Evolutionary conservation across 2,329 filamentous ascomycete genomes (phyloP).

Genomic region (Endoconidiophora polonica): DNA sequence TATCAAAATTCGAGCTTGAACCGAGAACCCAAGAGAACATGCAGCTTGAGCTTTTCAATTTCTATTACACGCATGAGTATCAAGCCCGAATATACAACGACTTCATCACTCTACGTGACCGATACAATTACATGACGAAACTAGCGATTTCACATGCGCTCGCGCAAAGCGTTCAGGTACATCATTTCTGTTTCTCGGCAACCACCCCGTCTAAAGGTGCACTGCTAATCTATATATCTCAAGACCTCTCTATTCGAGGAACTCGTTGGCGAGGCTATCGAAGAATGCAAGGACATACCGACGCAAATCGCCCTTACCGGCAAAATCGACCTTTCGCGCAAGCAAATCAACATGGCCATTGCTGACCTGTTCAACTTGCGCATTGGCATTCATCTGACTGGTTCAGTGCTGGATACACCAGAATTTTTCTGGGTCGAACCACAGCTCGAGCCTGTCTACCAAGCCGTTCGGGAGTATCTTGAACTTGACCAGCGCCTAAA

Average conservation of each 20-base stretch:
- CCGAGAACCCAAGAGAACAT: constrained; percentile 78
- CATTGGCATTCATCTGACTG: constrained; percentile 96
- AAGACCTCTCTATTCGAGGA: constrained; percentile 92
- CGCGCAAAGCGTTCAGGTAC: constrained; percentile 82
- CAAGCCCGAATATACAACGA: constrained; percentile 99
- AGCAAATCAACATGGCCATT: constrained; percentile 98
- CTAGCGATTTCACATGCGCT: constrained; percentile 90
- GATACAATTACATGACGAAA: constrained; percentile 96
- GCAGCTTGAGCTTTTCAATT: constrained; percentile 96
- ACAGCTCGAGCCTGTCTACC: constrained; percentile 88
- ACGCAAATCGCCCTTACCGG: constrained; percentile 84
- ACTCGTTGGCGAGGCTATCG: constrained; percentile 82
- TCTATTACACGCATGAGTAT: constrained; percentile 96
- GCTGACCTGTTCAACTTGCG: constrained; percentile 94
- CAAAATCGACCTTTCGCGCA: constrained; percentile 72
- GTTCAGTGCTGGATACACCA: constrained; percentile 87
- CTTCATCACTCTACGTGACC: constrained; percentile 88
- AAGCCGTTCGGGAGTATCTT: constrained; percentile 84
- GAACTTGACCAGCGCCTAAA: constrained; percentile 96
- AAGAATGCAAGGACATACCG: constrained; percentile 82
- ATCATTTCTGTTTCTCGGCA: background rate
- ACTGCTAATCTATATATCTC: constrained; percentile 14
- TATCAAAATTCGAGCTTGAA: constrained; percentile 84
- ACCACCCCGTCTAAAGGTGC: background rate
- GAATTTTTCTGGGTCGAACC: constrained; percentile 98